Conservation (phyloP, 2,329 filamentous ascomycete species). For the Beauveria caledonica region DNA sequence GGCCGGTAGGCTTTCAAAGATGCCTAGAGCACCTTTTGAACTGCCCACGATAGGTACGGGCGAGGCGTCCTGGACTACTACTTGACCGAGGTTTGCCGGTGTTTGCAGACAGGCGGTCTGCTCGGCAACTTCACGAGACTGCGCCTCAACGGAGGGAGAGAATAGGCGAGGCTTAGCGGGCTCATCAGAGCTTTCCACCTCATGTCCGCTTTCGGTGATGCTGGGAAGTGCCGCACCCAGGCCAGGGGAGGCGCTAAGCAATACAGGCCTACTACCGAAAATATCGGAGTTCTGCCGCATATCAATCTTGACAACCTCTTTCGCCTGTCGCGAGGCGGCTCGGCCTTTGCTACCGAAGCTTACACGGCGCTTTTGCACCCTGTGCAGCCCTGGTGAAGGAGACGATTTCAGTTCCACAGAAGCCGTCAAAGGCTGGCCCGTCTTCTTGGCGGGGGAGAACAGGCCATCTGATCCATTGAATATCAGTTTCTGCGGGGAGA, state of each 20-base stretch:
- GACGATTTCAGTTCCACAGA: neutral
- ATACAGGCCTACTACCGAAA: conserved; percentile 20
- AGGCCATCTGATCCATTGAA: neutral
- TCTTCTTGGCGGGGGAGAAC: conserved; percentile 5
- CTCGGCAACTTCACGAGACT: neutral
- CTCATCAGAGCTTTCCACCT: neutral
- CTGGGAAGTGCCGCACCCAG: neutral
- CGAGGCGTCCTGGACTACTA: neutral
- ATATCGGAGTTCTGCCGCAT: conserved; percentile 28
- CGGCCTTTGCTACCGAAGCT: conserved; percentile 4
- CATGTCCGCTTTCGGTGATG: conserved; percentile 1
- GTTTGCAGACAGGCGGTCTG: neutral
- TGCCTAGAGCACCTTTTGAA: neutral
- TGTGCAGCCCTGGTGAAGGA: neutral
- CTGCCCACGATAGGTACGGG: neutral
- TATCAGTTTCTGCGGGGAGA: conserved; percentile 19
- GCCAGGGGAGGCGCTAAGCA: neutral
- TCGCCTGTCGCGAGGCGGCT: conserved; percentile 3
- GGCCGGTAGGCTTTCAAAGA: neutral
- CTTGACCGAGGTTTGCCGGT: neutral
- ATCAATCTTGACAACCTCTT: conserved; percentile 25
- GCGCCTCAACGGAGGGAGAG: neutral
- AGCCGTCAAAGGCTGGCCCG: neutral
- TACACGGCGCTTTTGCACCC: neutral
- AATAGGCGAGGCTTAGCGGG: neutral